Percentiles rank a stretch among this genome's conserved stretches.
Evolutionary conservation across 2,329 filamentous ascomycete genomes (phyloP).

Genomic region (Venturiaceae sp.): DNA sequence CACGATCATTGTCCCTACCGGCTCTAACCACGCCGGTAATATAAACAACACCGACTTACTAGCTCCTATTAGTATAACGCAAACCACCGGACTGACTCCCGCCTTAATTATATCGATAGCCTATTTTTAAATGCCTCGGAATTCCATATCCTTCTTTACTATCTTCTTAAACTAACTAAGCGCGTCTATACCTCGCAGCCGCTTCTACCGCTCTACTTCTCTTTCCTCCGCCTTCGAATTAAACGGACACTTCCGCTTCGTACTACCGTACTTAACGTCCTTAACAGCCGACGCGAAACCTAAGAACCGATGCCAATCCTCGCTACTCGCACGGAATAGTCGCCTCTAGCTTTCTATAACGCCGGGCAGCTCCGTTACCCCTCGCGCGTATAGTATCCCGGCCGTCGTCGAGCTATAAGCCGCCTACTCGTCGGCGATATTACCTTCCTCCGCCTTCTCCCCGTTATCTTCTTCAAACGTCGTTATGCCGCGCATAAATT

Average conservation of each 20-base stretch:
- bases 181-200: slow-evolving; percentile 9
- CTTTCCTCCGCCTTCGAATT: not conserved
- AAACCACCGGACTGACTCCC: slow-evolving; percentile 13
- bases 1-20: slow-evolving; percentile 13
- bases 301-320: slow-evolving; percentile 15
- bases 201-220: slow-evolving; percentile 2
- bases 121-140: slow-evolving; percentile 14
- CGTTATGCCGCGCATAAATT: slow-evolving; percentile 12
- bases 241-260: slow-evolving; percentile 8
- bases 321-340: slow-evolving; percentile 12
- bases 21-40: slow-evolving; percentile 14
- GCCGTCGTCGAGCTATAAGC: slow-evolving; percentile 10
- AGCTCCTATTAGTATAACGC: slow-evolving; percentile 15
- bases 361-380: slow-evolving; percentile 12
- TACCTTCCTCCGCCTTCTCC: slow-evolving; percentile 9
- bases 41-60: slow-evolving; percentile 21
- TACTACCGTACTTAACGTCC: slow-evolving; percentile 9
- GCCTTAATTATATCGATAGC: slow-evolving; percentile 14
- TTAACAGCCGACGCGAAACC: slow-evolving; percentile 9
- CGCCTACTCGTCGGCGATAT: slow-evolving; percentile 10
- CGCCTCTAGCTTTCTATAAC: slow-evolving; percentile 9
- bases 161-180: slow-evolving; percentile 10
- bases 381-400: slow-evolving; percentile 11
- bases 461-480: slow-evolving; percentile 12
- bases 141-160: slow-evolving; percentile 11